Percentiles rank a stretch among this genome's conserved stretches.
Evolutionary conservation across 2,329 filamentous ascomycete genomes (phyloP).

Genomic region (Xylariaceae sp.): DNA sequence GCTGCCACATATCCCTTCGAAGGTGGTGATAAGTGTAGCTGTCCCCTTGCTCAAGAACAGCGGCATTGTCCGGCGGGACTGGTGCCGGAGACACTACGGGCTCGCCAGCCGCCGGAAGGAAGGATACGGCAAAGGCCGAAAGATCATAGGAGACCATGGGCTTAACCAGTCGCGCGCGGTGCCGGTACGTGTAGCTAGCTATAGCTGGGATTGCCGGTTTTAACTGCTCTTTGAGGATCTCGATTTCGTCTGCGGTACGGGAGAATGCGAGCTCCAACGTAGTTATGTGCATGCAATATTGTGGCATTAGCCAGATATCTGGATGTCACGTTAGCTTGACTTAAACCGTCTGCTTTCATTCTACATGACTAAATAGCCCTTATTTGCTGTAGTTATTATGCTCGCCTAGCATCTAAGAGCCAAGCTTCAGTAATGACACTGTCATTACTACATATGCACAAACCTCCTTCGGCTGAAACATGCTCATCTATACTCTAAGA

Average conservation of each 20-base stretch:
- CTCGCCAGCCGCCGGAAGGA: constrained; percentile 78
- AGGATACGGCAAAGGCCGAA: constrained; percentile 84
- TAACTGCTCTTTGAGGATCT: constrained; percentile 63
- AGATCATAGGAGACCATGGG: constrained; percentile 85
- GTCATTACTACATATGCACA: neutral
- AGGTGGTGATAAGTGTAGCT: constrained; percentile 89
- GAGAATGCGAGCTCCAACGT: constrained; percentile 85
- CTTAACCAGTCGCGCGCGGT: constrained; percentile 78
- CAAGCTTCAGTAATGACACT: neutral
- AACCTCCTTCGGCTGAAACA: neutral
- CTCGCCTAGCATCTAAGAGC: neutral
- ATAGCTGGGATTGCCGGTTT: constrained; percentile 63
- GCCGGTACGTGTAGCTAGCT: constrained; percentile 67
- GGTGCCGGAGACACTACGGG: constrained; percentile 48
- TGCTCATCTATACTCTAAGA: too few species aligned
- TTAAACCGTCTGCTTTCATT: neutral
- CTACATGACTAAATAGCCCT: neutral
- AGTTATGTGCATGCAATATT: constrained; percentile 80
- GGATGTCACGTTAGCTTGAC: constrained; percentile 19
- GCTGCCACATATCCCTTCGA: constrained; percentile 74
- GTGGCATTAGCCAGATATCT: constrained; percentile 89
- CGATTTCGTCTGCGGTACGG: constrained; percentile 72
- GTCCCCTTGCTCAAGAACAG: constrained; percentile 58
- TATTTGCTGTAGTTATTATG: neutral
- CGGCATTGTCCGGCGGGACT: constrained; percentile 44